Evolutionary conservation across 768 basidiomycete species (phyloP).

Genomic region (Kwoniella sp.): DNA sequence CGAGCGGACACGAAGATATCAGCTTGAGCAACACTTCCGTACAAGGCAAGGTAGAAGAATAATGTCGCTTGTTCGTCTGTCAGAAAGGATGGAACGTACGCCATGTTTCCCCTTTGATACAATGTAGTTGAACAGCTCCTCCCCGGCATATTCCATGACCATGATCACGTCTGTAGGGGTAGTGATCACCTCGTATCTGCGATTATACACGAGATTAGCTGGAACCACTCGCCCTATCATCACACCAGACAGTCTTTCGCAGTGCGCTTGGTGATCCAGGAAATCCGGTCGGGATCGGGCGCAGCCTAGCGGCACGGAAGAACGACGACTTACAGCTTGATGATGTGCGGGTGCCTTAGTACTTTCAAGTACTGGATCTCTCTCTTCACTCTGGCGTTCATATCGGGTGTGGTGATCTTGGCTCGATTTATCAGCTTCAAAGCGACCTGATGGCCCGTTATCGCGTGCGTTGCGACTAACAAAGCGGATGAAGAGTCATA

Average conservation of each 20-base stretch:
- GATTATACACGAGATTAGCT: constrained; percentile 55
- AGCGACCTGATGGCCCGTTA: constrained; percentile 93
- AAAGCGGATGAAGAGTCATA: not conserved
- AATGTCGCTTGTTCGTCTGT: too few species aligned
- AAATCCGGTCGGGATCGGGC: too few species aligned
- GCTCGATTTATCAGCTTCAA: constrained; percentile 98
- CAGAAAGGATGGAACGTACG: constrained; percentile 18
- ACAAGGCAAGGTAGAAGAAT: not conserved
- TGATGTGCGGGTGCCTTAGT: constrained; percentile 92
- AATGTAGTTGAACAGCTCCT: constrained; percentile 98
- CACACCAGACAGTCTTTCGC: too few species aligned
- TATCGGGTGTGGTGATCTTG: constrained; percentile 86
- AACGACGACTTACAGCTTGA: constrained; percentile 77
- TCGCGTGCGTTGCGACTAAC: constrained; percentile 86
- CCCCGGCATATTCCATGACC: constrained; percentile 93
- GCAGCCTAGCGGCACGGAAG: too few species aligned
- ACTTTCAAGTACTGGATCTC: constrained; percentile 97
- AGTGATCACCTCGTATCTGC: constrained; percentile 70
- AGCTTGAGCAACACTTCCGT: not conserved
- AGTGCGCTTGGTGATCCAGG: too few species aligned
- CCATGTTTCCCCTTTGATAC: constrained; percentile 72
- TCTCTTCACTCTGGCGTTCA: constrained; percentile 85
- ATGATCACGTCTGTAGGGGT: constrained; percentile 96
- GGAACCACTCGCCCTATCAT: too few species aligned
- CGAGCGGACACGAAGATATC: not conserved